Evolutionary conservation across 305 asterid genomes (phyloP), one percentile per base, ranked within the genome.

Genomic region (Fraxinus latifolia): DNA sequence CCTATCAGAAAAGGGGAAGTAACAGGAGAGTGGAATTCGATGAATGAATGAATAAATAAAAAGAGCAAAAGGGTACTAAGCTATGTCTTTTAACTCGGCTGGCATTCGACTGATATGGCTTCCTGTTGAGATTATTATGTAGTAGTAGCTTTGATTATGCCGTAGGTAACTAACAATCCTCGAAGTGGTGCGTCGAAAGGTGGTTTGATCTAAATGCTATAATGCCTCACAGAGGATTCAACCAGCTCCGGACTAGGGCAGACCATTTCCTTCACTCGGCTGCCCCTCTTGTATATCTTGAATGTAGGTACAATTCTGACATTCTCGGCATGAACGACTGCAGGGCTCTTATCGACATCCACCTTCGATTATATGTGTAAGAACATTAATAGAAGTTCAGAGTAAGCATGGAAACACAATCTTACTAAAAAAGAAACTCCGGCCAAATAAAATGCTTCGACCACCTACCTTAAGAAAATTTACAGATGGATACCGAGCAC

Each of bases 171-270:
- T 62, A 53, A 77, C 71, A 80, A 82, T 80, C 81, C 76, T 79
- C 23, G 12, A 70, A 70, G 34, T 70, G 42, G 76, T 31, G 77
- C 50, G 76, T 60, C 55, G 77, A 80, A 79, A 82, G 27, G 77
- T 29, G 44, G 74, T 37, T 3, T 80, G 79, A 68, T 83, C 84
- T 87, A 92, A 79, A 65, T 82, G 79, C 90, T 93, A 90, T 93
- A 94, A 89, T 91, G 97, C 90, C 90, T 93, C 87, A 96, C 93
- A 7, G 95, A 92, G 15, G 97, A 84, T 89, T 96, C 98, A 78
- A 96, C 81, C 67, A 88, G 91, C 85, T 96, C 97, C 3, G 84
- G 91, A 82, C 87, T 90, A 7, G 98, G 98, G 92, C 91, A 89
- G 71, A 96, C 77, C 90, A 94, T 88, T 86, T 96, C 99, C 89